Evolutionary conservation across 768 basidiomycete species (phyloP), one percentile per base, ranked within the genome.

Genomic region (Agrocybe chaxingu): DNA sequence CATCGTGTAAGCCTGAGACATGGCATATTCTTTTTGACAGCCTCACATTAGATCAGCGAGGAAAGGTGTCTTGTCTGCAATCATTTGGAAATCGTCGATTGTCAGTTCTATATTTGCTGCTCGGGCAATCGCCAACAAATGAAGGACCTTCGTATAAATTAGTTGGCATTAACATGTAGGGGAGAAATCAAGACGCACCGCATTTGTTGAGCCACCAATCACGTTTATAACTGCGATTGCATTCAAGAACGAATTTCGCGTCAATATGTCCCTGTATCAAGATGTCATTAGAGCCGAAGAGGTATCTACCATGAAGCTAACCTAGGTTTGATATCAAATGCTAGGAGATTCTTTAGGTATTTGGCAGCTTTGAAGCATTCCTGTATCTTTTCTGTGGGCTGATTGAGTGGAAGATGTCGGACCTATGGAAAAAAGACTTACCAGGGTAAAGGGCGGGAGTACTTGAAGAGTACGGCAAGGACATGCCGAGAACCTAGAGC

Each of bases 171-270:
- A 16, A 40, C 24, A n/a, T 8, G 3, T 36, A 8, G 6, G n/a
- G 38, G 7, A 34, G 8, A 11, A 32, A 16, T 5, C 8, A 45
- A 13, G 31, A 66, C 81, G 48, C 59, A 89, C 89, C 13, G 91
- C 86, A 62, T 94, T 94, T 4, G 93, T 95, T 1, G 89, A 92
- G 12, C 92, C 92, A 31, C 92, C 92, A 2, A 94, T 74, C 42
- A 90, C 71, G 61, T 84, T 92, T 37, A 90, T 75, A 41, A 93
- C 76, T 11, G 82, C 78, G 54, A 94, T 89, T 10, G 92, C 92
- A 59, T 94, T 94, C 59, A 92, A 66, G 70, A 95, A 92, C 3
- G 75, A 76, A 39, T 72, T 67, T 1, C 73, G 72, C 13, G 74
- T 75, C 49, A 76, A 52, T 37, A 75, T 76, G 62, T 77, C 75